phyloP scores from a whole-genome alignment of 305 asterid species.

The Vinca major region DNA sequence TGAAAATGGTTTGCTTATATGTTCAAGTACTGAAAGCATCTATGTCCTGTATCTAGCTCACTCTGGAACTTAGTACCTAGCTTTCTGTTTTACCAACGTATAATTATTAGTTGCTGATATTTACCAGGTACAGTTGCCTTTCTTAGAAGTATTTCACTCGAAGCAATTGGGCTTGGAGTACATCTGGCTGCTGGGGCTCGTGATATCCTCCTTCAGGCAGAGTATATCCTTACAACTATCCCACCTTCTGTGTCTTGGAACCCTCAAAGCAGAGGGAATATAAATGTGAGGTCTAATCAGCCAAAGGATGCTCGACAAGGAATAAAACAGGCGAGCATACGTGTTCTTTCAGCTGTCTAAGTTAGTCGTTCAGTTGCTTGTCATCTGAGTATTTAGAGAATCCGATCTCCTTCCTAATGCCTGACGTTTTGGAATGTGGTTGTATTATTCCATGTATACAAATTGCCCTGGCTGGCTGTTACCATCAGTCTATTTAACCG shows the following conservation, averaged over 20 bases:
- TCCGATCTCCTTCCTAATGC: neutral
- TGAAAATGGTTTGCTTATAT: neutral
- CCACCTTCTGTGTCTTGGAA: constrained; percentile 87
- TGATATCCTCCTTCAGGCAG: constrained; percentile 88
- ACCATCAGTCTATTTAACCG: neutral
- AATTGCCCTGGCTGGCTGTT: neutral
- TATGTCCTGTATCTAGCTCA: neutral
- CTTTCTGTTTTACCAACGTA: neutral
- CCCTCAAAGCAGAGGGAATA: constrained; percentile 41
- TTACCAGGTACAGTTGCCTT: constrained; percentile 76
- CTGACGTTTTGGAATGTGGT: neutral
- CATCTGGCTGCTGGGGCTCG: constrained; percentile 96
- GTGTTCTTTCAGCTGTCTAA: neutral
- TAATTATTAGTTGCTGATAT: neutral
- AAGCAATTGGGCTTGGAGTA: constrained; percentile 95
- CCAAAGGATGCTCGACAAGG: constrained; percentile 93
- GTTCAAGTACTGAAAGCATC: neutral
- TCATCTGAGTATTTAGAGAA: neutral
- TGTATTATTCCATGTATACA: neutral
- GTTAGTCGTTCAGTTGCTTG: neutral
- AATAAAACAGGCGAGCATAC: constrained; percentile 67
- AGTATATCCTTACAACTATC: constrained; percentile 64
- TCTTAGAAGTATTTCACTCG: constrained; percentile 85
- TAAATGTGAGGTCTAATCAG: constrained; percentile 73
- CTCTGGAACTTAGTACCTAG: neutral